These are phyloP conservation scores for Apiospora saccharicola DNA, from an alignment of 2,329 filamentous ascomycete species.

Conservation along the genomic window DNA sequence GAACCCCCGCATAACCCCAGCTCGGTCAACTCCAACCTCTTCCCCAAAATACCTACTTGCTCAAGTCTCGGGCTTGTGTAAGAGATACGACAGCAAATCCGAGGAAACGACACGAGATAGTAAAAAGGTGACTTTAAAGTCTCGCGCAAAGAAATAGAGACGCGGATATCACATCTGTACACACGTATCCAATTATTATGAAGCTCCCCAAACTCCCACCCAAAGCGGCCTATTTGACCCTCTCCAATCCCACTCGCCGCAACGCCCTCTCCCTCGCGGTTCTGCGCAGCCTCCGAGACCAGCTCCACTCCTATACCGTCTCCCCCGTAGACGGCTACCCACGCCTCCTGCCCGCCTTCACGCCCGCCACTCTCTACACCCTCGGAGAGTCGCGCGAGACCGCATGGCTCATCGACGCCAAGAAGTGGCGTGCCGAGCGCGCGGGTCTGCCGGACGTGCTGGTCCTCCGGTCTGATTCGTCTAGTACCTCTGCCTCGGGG, in stretches of 20 bases:
- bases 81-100: background rate
- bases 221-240: slow-evolving; percentile 37
- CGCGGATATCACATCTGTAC: background rate
- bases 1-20: slow-evolving; percentile 2
- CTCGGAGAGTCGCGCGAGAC: slow-evolving; percentile 30
- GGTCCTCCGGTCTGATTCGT: slow-evolving; percentile 39
- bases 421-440: slow-evolving; percentile 36
- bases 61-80: background rate
- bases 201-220: slow-evolving; percentile 36
- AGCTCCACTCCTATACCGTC: slow-evolving; percentile 36
- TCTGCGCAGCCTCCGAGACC: slow-evolving; percentile 36
- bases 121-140: background rate
- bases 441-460: slow-evolving; percentile 40
- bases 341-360: slow-evolving; percentile 41
- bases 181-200: background rate
- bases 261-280: slow-evolving; percentile 39
- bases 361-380: slow-evolving; percentile 30
- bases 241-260: slow-evolving; percentile 36
- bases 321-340: slow-evolving; percentile 32
- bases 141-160: background rate
- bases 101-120: background rate
- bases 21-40: background rate
- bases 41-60: background rate
- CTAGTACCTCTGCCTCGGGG: background rate
- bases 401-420: slow-evolving; percentile 40